These are phyloP conservation scores for Lecanicillium sp. DNA, from an alignment of 2,329 filamentous ascomycete genomes.

Conservation along the genomic window DNA sequence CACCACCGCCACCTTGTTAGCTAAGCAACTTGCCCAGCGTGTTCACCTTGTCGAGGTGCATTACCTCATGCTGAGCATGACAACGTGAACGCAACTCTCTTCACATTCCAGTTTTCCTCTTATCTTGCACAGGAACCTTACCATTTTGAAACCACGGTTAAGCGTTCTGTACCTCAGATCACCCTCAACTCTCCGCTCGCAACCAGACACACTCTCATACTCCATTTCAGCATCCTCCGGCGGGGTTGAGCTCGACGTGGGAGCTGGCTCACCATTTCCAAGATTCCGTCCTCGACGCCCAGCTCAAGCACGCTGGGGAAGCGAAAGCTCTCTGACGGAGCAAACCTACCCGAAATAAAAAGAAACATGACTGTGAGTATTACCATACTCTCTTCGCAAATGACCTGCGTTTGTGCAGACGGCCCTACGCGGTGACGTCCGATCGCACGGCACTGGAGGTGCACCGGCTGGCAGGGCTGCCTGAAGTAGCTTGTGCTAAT, in stretches of 20 bases:
- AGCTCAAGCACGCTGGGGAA: slow-evolving; percentile 51
- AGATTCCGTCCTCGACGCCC: slow-evolving; percentile 22
- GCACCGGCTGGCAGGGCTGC: not conserved
- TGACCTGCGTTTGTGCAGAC: not conserved
- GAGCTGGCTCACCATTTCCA: slow-evolving; percentile 23
- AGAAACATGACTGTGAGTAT: slow-evolving; percentile 52
- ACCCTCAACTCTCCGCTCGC: not conserved
- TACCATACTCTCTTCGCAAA: slow-evolving; percentile 1
- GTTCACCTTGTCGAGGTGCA: not conserved
- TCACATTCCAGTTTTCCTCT: not conserved
- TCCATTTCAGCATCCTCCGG: slow-evolving; percentile 17
- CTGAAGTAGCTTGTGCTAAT: slow-evolving; percentile 8
- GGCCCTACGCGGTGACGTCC: not conserved
- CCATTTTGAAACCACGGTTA: no score
- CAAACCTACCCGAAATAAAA: slow-evolving; percentile 47
- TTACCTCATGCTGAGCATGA: no score
- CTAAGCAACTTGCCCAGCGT: slow-evolving; percentile 4
- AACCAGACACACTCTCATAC: slow-evolving; percentile 5
- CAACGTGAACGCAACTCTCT: not conserved
- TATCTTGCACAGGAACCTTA: no score
- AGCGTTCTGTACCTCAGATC: not conserved
- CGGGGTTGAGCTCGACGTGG: slow-evolving; percentile 30
- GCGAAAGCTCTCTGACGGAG: slow-evolving; percentile 57
- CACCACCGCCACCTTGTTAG: slow-evolving; percentile 4
- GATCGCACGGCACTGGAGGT: not conserved